Evolutionary conservation across 371 early-diverging fungal species (phyloP).

Genomic region (Chytridium lagenaria): DNA sequence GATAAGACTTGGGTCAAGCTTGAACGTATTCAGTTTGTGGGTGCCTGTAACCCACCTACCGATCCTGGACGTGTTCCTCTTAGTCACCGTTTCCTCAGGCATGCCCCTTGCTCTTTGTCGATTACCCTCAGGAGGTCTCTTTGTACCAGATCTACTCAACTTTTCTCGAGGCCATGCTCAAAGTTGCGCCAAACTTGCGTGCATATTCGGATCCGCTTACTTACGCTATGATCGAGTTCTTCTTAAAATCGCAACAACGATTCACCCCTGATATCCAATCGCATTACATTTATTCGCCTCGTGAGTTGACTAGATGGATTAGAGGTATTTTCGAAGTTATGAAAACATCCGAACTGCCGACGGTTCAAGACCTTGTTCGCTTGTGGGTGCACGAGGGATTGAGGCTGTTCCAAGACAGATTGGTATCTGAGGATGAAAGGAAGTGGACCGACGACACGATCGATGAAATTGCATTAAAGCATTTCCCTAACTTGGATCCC

Average conservation of each 20-base stretch:
- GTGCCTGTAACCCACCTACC: slow-evolving; percentile 99
- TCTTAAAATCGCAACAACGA: slow-evolving; percentile 82
- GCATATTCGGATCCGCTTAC: slow-evolving; percentile 94
- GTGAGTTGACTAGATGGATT: slow-evolving; percentile 98
- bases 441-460: slow-evolving; percentile 92
- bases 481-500: slow-evolving; percentile 86
- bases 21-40: slow-evolving; percentile 97
- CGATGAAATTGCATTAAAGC: slow-evolving; percentile 80
- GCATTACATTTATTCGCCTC: slow-evolving; percentile 98
- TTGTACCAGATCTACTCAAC: slow-evolving; percentile 96
- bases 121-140: slow-evolving; percentile 94
- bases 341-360: slow-evolving; percentile 79
- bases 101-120: slow-evolving; percentile 98
- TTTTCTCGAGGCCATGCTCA: slow-evolving; percentile 91
- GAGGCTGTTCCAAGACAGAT: slow-evolving; percentile 97
- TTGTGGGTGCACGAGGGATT: slow-evolving; percentile 98
- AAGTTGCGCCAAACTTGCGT: slow-evolving; percentile 89
- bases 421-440: slow-evolving; percentile 89
- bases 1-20: slow-evolving; percentile 93
- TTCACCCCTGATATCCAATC: slow-evolving; percentile 98
- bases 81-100: slow-evolving; percentile 94
- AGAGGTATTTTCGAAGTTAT: slow-evolving; percentile 97
- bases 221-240: slow-evolving; percentile 97
- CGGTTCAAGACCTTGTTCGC: slow-evolving; percentile 88
- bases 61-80: slow-evolving; percentile 98